Conservation (phyloP, 129 eudicot species). For the Lonicera japonica region DNA sequence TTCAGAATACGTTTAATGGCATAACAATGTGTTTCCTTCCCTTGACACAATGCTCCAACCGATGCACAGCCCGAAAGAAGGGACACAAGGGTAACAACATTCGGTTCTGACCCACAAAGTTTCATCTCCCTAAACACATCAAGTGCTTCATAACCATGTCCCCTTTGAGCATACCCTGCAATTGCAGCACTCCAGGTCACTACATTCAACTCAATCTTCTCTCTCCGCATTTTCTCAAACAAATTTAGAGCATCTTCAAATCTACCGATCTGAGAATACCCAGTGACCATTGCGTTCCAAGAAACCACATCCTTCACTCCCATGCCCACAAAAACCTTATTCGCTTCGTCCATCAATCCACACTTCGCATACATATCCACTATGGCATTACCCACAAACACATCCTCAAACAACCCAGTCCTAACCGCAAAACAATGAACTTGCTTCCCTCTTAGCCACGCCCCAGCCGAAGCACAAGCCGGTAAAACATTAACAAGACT, state of each 20-base stretch:
- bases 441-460: constrained; percentile 45
- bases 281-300: constrained; percentile 79
- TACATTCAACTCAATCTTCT: constrained; percentile 55
- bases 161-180: constrained; percentile 78
- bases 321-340: constrained; percentile 42
- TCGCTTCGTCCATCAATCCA: constrained; percentile 59
- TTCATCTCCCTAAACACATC: constrained; percentile 61
- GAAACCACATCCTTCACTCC: constrained; percentile 68
- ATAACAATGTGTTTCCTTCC: constrained; percentile 69
- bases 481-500: constrained; percentile 68
- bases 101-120: constrained; percentile 47
- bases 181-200: constrained; percentile 88
- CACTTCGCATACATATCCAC: constrained; percentile 86
- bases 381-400: constrained; percentile 69
- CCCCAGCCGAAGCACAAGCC: constrained; percentile 45
- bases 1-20: constrained; percentile 45
- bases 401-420: constrained; percentile 36
- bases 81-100: constrained; percentile 72
- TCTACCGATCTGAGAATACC: constrained; percentile 63
- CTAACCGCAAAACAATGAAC: constrained; percentile 53
- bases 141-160: constrained; percentile 56
- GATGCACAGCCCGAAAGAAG: constrained; percentile 71
- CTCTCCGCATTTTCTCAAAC: constrained; percentile 53
- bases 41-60: constrained; percentile 45
- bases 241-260: constrained; percentile 60